These are phyloP conservation scores for Neurospora sp. DNA, from an alignment of 2,329 filamentous ascomycete genomes.

Conservation along the genomic window DNA sequence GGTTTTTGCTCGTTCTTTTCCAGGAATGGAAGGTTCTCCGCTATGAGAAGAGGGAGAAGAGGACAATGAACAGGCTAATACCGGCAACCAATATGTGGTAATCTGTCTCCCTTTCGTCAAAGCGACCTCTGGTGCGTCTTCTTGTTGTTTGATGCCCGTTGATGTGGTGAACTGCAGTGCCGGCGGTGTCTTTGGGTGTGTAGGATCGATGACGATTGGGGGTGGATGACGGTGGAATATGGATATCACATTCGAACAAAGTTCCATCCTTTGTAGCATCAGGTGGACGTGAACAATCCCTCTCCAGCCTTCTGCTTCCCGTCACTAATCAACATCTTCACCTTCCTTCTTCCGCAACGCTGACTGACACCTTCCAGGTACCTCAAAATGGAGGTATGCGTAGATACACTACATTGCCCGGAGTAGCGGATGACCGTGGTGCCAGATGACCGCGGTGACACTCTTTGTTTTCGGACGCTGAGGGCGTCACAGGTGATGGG, in stretches of 20 bases:
- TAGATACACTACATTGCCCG: not conserved
- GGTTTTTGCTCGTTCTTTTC: not conserved
- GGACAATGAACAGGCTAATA: not conserved
- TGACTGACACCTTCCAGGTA: not conserved
- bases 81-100: conserved; percentile 1
- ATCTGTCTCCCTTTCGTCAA: not conserved
- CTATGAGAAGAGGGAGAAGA: not conserved
- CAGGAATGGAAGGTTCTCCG: not conserved
- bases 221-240: not conserved
- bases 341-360: not conserved
- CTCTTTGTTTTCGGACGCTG: not conserved
- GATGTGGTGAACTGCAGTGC: not conserved
- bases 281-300: not conserved
- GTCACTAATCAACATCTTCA: not conserved
- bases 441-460: not conserved
- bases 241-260: not conserved
- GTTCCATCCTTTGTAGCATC: not conserved
- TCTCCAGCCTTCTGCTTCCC: not conserved
- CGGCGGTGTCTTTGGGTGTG: not conserved
- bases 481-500: not conserved
- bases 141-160: not conserved
- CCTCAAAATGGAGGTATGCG: not conserved
- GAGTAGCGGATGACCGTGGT: not conserved
- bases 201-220: not conserved
- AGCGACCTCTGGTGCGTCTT: not conserved